Evolutionary conservation across 2,329 filamentous ascomycete genomes (phyloP).

Genomic region (Helicocarpus griseus): DNA sequence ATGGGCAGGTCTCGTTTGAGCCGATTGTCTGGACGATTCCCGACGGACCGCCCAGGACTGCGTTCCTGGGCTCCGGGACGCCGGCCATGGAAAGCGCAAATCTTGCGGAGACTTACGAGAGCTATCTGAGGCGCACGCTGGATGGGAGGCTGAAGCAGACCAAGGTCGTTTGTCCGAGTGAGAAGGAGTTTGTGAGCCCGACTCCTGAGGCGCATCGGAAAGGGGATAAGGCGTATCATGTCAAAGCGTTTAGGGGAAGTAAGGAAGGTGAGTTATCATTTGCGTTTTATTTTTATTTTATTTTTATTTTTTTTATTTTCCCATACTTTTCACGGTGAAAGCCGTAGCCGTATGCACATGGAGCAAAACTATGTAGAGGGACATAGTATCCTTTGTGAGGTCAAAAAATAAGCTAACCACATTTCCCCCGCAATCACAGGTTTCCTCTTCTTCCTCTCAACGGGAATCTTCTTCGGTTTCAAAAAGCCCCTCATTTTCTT

Average conservation of each 20-base stretch:
- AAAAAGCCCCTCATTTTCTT: slow-evolving; percentile 57
- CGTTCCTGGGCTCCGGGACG: slow-evolving; percentile 33
- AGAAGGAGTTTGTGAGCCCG: slow-evolving; percentile 50
- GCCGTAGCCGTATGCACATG: too few species aligned
- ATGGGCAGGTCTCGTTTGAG: slow-evolving; percentile 37
- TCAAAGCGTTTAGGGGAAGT: slow-evolving; percentile 54
- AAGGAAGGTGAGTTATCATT: slow-evolving; percentile 47
- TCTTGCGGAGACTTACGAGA: slow-evolving; percentile 38
- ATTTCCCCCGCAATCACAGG: slow-evolving; percentile 31
- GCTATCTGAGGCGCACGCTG: slow-evolving; percentile 35
- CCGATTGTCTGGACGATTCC: slow-evolving; percentile 52
- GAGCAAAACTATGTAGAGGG: too few species aligned
- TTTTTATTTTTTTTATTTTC: neutral
- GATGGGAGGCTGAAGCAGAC: slow-evolving; percentile 39
- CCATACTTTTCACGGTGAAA: too few species aligned
- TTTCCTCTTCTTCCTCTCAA: slow-evolving; percentile 53
- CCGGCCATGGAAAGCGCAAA: slow-evolving; percentile 30
- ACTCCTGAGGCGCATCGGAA: slow-evolving; percentile 53
- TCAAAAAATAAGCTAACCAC: neutral
- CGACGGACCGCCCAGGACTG: slow-evolving; percentile 42
- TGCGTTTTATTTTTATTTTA: neutral
- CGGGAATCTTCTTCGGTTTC: slow-evolving; percentile 55
- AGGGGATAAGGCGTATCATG: slow-evolving; percentile 53
- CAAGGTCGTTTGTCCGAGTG: slow-evolving; percentile 44
- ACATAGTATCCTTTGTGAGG: too few species aligned